Percentiles rank a stretch among this genome's conserved stretches.
phyloP scores from a whole-genome alignment of 1,284 basidiomycete species.

The Abortiporus biennis region DNA sequence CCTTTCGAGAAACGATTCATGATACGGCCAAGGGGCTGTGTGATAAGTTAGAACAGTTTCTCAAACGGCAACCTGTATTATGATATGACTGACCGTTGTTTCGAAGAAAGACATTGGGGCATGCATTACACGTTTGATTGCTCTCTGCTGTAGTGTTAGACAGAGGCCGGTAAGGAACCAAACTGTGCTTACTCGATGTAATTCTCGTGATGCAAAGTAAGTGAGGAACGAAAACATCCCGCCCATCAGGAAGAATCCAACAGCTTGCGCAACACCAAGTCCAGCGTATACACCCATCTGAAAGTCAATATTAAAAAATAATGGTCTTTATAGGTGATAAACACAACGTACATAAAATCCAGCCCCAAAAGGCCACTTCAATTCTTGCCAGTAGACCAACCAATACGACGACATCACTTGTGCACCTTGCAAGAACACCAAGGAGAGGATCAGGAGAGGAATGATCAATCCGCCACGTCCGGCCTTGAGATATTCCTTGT shows the following conservation, averaged over 20 bases:
- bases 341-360: conserved; percentile 51
- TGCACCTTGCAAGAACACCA: conserved; percentile 53
- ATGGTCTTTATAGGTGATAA: too few species aligned
- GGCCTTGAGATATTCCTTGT: conserved; percentile 47
- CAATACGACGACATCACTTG: conserved; percentile 64
- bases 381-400: conserved; percentile 71
- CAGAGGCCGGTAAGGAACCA: neutral
- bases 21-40: conserved; percentile 79
- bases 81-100: conserved; percentile 51
- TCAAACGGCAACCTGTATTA: too few species aligned
- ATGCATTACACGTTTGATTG: conserved; percentile 60
- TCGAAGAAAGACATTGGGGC: conserved; percentile 89
- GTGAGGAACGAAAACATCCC: conserved; percentile 47
- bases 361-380: conserved; percentile 42
- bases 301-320: conserved; percentile 8
- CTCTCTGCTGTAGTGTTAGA: conserved; percentile 31
- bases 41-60: conserved; percentile 5
- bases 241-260: conserved; percentile 51
- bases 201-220: conserved; percentile 56
- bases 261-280: conserved; percentile 43
- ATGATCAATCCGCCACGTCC: conserved; percentile 49
- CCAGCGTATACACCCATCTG: conserved; percentile 67
- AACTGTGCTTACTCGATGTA: conserved; percentile 33
- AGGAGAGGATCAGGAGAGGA: conserved; percentile 44
- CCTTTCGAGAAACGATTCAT: conserved; percentile 79